phyloP scores from a whole-genome alignment of 768 basidiomycete genomes.

The Hygrophoropsis aurantiaca region DNA sequence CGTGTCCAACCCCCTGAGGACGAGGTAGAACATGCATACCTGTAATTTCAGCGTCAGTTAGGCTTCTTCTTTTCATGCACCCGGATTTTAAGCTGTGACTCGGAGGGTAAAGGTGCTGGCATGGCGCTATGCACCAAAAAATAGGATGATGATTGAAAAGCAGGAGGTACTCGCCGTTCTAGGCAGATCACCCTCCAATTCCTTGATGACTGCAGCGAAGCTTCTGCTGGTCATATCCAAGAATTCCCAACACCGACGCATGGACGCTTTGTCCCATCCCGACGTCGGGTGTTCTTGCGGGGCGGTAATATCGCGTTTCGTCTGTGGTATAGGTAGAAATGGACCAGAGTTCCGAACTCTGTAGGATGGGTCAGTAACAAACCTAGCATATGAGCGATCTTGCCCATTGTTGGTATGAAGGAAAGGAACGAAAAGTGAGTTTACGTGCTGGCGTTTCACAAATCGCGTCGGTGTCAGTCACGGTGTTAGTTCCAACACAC shows the following conservation, averaged over 20 bases:
- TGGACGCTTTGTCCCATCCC: slow-evolving; percentile 82
- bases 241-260: slow-evolving; percentile 89
- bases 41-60: slow-evolving; percentile 30
- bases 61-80: too few species aligned
- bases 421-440: neutral
- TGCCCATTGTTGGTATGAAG: slow-evolving; percentile 43
- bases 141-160: slow-evolving; percentile 3
- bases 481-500: too few species aligned
- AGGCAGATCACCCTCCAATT: slow-evolving; percentile 92
- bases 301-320: slow-evolving; percentile 78
- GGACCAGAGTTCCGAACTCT: slow-evolving; percentile 81
- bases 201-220: slow-evolving; percentile 93
- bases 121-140: neutral
- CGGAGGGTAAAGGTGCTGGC: neutral
- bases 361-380: slow-evolving; percentile 75
- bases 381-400: slow-evolving; percentile 54
- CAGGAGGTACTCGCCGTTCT: slow-evolving; percentile 71
- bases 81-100: too few species aligned
- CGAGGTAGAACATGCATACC: slow-evolving; percentile 95
- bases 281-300: slow-evolving; percentile 73
- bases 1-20: slow-evolving; percentile 92
- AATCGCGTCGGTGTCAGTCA: too few species aligned
- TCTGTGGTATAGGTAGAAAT: slow-evolving; percentile 82
- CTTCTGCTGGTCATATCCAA: slow-evolving; percentile 87
- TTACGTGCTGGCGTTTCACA: too few species aligned